Evolutionary conservation across 2,329 filamentous ascomycete species (phyloP), one percentile per base, ranked within the genome.

Genomic region (Ophiocordyceps camponoti-floridani): DNA sequence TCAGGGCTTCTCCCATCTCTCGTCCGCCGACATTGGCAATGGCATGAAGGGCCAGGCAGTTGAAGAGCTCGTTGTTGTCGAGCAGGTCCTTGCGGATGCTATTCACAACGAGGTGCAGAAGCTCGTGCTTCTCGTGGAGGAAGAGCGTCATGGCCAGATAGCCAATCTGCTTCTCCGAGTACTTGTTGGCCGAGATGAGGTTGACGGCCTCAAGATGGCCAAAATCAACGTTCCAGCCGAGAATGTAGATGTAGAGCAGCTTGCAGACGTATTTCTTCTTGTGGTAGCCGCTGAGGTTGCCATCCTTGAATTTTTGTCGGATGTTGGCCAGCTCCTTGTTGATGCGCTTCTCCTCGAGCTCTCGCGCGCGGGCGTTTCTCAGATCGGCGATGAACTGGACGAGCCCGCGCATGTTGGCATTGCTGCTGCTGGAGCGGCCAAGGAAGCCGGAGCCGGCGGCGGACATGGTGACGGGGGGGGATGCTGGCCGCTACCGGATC

Each of bases 231-330:
- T 98, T 89, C 83, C 91, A 98, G 43, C 91, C 91, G 51, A 98
- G 76, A 48, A 98, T 98, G 64, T 98, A 98, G 57, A 98, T 96
- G 63, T 98, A 98, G 49, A 98, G 72, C 53, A 98, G 77, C 79
- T 98, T 98, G 84, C 91, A 98, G 53, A 98, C 91, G 61, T 98
- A 98, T 83, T 98, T 98, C 75, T 98, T 98, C 72, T 93, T 95
- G 70, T 95, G 87, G 60, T 98, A 98, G 52, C 91, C 93, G 59
- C 82, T 94, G 47, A 98, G 69, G 58, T 75, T 91, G 51, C 87
- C 88, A 62, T 91, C 84, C 74, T 94, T 94, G 71, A 96, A 98
- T 66, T 96, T 96, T 67, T 95, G 86, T 58, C 80, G 79, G 62
- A 98, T 98, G 60, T 98, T 98, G 59, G 91, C 91, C 62, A 98